Percentiles rank a stretch among this genome's conserved stretches.
Conservation (phyloP, 208 protist genomes). For the Leptomonas pyrrhocoris region DNA sequence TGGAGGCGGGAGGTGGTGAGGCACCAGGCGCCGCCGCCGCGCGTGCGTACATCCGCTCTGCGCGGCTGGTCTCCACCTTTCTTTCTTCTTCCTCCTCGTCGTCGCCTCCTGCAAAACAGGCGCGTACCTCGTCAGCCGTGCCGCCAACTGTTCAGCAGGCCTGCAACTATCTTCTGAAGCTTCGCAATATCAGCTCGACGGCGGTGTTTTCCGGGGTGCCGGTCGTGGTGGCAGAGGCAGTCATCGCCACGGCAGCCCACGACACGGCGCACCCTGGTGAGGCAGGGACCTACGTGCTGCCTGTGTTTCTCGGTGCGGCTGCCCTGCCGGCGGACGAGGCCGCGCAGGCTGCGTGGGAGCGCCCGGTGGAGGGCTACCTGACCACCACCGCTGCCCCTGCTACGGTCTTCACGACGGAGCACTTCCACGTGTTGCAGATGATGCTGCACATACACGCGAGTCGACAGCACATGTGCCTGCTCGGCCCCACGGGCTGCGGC, state of each 20-base stretch:
- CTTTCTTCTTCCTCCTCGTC: slow-evolving; percentile 1
- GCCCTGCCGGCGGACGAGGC: slow-evolving; percentile 15
- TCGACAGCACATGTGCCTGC: slow-evolving; percentile 79
- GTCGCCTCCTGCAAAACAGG: background rate
- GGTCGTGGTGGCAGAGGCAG: slow-evolving; percentile 59
- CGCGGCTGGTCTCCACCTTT: slow-evolving; percentile 35
- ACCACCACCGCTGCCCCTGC: slow-evolving; percentile 29
- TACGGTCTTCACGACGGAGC: slow-evolving; percentile 62
- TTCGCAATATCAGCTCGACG: slow-evolving; percentile 16
- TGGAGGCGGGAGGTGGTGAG: slow-evolving; percentile 17
- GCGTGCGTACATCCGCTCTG: slow-evolving; percentile 35
- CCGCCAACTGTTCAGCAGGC: slow-evolving; percentile 36
- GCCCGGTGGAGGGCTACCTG: slow-evolving; percentile 23
- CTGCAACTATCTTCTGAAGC: slow-evolving; percentile 57
- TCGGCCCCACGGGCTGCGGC: slow-evolving; percentile 89
- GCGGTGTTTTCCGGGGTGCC: slow-evolving; percentile 27
- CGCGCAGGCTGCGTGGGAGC: slow-evolving; percentile 8
- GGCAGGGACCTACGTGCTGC: slow-evolving; percentile 46
- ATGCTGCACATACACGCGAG: slow-evolving; percentile 79
- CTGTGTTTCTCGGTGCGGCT: slow-evolving; percentile 51
- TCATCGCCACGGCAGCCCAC: slow-evolving; percentile 52
- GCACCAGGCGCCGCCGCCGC: slow-evolving; percentile 13
- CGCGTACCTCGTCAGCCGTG: slow-evolving; percentile 4
- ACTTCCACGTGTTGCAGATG: slow-evolving; percentile 69
- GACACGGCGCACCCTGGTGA: slow-evolving; percentile 21